These are phyloP conservation scores for Glycyrrhiza uralensis DNA, from an alignment of 306 rosid species.

Conservation along the genomic window DNA sequence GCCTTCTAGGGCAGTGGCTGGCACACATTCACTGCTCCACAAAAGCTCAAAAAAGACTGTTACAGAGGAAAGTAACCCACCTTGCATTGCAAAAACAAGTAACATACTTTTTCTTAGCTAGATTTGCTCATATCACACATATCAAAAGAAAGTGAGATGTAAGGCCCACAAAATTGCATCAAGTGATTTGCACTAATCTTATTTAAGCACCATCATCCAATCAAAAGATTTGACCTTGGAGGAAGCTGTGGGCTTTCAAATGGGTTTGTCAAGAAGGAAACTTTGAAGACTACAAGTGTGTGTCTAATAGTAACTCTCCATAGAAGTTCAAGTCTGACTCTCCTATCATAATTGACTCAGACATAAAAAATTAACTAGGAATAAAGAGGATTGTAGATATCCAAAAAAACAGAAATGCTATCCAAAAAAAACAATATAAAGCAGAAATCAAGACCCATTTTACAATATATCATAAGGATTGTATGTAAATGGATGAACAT, in stretches of 20 bases:
- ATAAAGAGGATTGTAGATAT: neutral
- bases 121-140: neutral
- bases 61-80: conserved; percentile 1
- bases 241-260: conserved; percentile 8
- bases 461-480: neutral
- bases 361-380: conserved; percentile 2
- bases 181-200: neutral
- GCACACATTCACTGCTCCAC: neutral
- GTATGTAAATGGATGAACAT: neutral
- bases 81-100: neutral
- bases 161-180: neutral
- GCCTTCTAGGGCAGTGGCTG: neutral
- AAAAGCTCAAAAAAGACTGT: neutral
- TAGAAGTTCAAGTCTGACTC: conserved; percentile 1
- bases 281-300: neutral
- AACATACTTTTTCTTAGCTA: neutral
- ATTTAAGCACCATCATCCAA: neutral
- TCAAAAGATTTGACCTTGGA: conserved; percentile 6
- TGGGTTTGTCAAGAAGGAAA: conserved; percentile 14
- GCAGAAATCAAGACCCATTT: neutral
- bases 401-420: too few relatives aligned
- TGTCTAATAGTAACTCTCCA: conserved; percentile 18
- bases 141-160: neutral
- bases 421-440: too few relatives aligned
- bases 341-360: neutral